Evolutionary conservation across 805 yeast genomes (phyloP).

Genomic region (Saccharomycopsis sp.): DNA sequence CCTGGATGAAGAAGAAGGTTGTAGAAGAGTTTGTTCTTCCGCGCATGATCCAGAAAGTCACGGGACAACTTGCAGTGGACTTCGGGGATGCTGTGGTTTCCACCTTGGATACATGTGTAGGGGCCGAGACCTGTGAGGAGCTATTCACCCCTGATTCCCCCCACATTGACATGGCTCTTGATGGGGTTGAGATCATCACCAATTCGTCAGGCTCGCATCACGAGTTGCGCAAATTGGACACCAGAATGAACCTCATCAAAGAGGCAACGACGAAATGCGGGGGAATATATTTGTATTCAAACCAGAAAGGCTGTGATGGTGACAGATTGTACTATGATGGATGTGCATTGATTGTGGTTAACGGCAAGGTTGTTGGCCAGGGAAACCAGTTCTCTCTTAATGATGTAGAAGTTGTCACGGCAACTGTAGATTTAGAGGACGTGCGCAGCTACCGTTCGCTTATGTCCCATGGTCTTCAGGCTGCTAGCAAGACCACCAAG

Average conservation of each 20-base stretch:
- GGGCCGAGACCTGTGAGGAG: slow-evolving; percentile 99
- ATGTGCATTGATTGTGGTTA: slow-evolving; percentile 87
- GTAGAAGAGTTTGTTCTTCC: slow-evolving; percentile 76
- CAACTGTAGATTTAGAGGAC: slow-evolving; percentile 89
- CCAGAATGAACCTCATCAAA: slow-evolving; percentile 74
- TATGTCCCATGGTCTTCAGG: slow-evolving; percentile 73
- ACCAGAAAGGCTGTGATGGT: slow-evolving; percentile 98
- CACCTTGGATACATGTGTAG: slow-evolving; percentile 80
- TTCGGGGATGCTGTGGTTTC: slow-evolving; percentile 90
- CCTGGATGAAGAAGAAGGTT: slow-evolving; percentile 78
- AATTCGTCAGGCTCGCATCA: slow-evolving; percentile 98
- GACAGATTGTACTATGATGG: slow-evolving; percentile 97
- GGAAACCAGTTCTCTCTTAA: slow-evolving; percentile 83
- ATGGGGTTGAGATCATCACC: slow-evolving; percentile 96
- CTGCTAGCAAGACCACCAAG: slow-evolving; percentile 28
- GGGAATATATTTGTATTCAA: slow-evolving; percentile 87
- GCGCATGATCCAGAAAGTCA: slow-evolving; percentile 51
- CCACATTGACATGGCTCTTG: slow-evolving; percentile 83
- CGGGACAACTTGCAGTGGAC: slow-evolving; percentile 61
- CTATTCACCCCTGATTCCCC: slow-evolving; percentile 95
- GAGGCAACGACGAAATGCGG: slow-evolving; percentile 97
- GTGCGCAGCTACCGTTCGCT: slow-evolving; percentile 74
- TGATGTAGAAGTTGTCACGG: slow-evolving; percentile 94
- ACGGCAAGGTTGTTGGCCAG: slow-evolving; percentile 89
- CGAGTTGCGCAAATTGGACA: slow-evolving; percentile 82